These are phyloP conservation scores for Tagetes erecta DNA, from an alignment of 129 eudicot species.

Conservation along the genomic window DNA sequence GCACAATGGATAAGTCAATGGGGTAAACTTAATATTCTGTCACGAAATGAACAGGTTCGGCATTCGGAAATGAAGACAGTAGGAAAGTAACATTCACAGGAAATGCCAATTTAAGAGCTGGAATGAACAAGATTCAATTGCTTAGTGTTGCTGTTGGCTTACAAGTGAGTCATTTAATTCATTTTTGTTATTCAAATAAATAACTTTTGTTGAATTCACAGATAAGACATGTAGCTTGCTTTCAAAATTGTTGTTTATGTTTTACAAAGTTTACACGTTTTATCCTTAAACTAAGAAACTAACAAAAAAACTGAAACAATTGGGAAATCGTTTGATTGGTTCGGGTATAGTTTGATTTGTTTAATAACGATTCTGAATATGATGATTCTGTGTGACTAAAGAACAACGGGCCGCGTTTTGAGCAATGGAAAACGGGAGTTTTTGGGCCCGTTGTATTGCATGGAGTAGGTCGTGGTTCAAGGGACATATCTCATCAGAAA, in stretches of 20 bases:
- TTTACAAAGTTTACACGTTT: no score
- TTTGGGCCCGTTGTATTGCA: constrained; percentile 67
- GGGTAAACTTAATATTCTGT: constrained; percentile 13
- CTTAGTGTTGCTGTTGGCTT: constrained; percentile 79
- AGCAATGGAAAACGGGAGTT: constrained; percentile 73
- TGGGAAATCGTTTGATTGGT: no score
- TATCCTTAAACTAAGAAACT: no score
- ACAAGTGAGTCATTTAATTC: constrained; percentile 55
- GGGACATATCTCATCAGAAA: constrained; percentile 62
- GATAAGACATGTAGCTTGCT: neutral
- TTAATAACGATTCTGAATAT: constrained; percentile 13
- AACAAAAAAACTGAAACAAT: no score
- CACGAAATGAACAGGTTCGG: constrained; percentile 58
- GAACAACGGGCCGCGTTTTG: constrained; percentile 76
- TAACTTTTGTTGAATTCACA: neutral
- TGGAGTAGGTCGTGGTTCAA: constrained; percentile 53
- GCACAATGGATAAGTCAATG: constrained; percentile 16
- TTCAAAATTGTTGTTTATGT: neutral
- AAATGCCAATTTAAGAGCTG: constrained; percentile 54
- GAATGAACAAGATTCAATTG: constrained; percentile 64
- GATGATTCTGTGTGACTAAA: constrained; percentile 33
- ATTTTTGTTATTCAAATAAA: neutral
- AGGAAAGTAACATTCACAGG: constrained; percentile 51
- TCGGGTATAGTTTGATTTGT: constrained; percentile 8
- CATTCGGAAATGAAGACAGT: constrained; percentile 50